Conservation (phyloP, 2,329 filamentous ascomycete species). For the Diaporthe longicolla region DNA sequence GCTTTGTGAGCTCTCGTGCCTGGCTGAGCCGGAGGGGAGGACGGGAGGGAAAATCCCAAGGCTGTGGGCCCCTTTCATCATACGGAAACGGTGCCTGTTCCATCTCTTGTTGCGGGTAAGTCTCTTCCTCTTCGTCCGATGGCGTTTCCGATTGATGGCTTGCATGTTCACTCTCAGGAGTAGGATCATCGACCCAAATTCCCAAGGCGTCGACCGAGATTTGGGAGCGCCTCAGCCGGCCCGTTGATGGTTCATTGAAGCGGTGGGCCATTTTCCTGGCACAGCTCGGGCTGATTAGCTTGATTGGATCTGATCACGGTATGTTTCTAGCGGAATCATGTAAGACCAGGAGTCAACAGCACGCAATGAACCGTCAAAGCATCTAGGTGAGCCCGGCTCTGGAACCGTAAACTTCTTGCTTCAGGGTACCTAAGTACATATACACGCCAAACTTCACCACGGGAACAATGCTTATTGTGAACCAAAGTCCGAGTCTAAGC, state of each 20-base stretch:
- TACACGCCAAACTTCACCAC: too few species aligned
- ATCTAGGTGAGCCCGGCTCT: background rate
- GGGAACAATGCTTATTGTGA: constrained; percentile 7
- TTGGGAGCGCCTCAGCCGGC: background rate
- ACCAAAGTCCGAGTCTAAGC: too few species aligned
- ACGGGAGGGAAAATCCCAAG: background rate
- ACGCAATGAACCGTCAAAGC: background rate
- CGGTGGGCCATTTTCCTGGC: background rate
- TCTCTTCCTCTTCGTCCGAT: too few species aligned
- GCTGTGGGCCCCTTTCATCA: background rate
- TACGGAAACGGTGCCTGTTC: background rate
- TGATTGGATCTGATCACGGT: background rate
- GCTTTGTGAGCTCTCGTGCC: background rate
- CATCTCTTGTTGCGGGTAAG: too few species aligned
- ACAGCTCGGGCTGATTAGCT: background rate
- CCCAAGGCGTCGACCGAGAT: background rate
- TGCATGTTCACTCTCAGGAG: background rate
- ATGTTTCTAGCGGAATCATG: too few species aligned
- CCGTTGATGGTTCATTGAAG: background rate
- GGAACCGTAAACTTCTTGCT: background rate
- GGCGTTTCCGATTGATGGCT: background rate
- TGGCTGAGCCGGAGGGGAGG: background rate
- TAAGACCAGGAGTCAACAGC: background rate
- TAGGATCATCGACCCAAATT: background rate
- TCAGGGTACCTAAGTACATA: too few species aligned